These are phyloP conservation scores for Metschnikowia gelsemii DNA, from an alignment of 805 yeast species.

Conservation along the genomic window DNA sequence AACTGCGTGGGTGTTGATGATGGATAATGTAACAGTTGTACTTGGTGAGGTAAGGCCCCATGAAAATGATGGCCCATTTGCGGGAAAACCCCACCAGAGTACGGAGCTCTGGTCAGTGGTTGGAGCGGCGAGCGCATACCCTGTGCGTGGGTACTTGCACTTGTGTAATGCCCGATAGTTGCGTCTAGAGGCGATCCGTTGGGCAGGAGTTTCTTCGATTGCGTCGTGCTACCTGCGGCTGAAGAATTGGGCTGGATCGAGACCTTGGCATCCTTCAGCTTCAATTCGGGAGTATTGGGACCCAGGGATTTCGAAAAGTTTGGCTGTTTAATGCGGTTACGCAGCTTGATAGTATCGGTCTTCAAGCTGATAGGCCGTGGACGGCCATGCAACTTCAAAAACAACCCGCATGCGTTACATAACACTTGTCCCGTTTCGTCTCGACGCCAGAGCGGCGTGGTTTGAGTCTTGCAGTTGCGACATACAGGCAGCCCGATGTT, in stretches of 20 bases:
- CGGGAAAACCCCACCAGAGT: slow-evolving; percentile 13
- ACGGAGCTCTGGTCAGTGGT: slow-evolving; percentile 11
- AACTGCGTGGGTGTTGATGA: slow-evolving; percentile 68
- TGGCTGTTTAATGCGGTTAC: slow-evolving; percentile 75
- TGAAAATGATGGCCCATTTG: slow-evolving; percentile 22
- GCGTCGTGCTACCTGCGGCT: too few relatives aligned
- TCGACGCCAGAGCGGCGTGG: slow-evolving; percentile 93
- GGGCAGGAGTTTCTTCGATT: slow-evolving; percentile 18
- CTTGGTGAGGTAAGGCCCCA: slow-evolving; percentile 27
- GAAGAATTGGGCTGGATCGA: slow-evolving; percentile 5
- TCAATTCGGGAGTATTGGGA: slow-evolving; percentile 57
- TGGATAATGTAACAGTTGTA: slow-evolving; percentile 64
- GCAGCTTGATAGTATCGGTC: slow-evolving; percentile 87
- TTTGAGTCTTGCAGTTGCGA: slow-evolving; percentile 87
- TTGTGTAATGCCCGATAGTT: not conserved
- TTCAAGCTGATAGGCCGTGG: slow-evolving; percentile 89
- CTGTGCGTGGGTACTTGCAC: slow-evolving; percentile 2
- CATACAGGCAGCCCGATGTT: slow-evolving; percentile 70
- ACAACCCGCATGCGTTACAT: slow-evolving; percentile 95
- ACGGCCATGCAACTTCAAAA: slow-evolving; percentile 86
- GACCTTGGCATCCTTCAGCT: slow-evolving; percentile 44
- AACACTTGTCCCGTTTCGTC: slow-evolving; percentile 86
- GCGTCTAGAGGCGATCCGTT: slow-evolving; percentile 14
- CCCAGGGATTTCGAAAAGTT: slow-evolving; percentile 37
- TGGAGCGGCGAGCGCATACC: slow-evolving; percentile 20